Conservation (phyloP, 805 yeast species). For the Torulaspora delbrueckii region DNA sequence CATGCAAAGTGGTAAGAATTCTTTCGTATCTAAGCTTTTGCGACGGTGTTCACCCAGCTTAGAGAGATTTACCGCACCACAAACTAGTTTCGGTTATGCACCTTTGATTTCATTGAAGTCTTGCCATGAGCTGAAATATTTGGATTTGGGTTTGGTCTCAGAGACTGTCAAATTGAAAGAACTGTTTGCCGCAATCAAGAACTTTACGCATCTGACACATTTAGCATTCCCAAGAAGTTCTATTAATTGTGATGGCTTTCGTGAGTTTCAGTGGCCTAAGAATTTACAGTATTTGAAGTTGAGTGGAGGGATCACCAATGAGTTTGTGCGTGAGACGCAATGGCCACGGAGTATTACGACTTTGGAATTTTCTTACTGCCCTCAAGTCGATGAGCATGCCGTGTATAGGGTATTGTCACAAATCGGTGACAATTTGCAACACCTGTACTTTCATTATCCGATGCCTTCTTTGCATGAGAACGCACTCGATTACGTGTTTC, state of each 20-base stretch:
- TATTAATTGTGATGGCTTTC: slow-evolving; percentile 55
- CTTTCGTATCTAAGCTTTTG: slow-evolving; percentile 76
- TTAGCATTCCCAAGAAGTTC: slow-evolving; percentile 88
- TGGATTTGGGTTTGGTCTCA: slow-evolving; percentile 81
- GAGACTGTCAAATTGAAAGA: slow-evolving; percentile 84
- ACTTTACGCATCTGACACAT: slow-evolving; percentile 58
- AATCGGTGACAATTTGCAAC: slow-evolving; percentile 61
- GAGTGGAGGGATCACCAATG: slow-evolving; percentile 86
- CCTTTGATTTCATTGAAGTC: slow-evolving; percentile 77
- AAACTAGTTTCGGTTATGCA: slow-evolving; percentile 87
- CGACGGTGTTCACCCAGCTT: slow-evolving; percentile 68
- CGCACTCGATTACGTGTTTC: slow-evolving; percentile 68
- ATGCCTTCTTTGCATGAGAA: slow-evolving; percentile 72
- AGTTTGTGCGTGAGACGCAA: slow-evolving; percentile 60
- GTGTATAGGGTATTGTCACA: slow-evolving; percentile 55
- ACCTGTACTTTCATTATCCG: slow-evolving; percentile 73
- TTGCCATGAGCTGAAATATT: slow-evolving; percentile 56
- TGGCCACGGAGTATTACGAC: slow-evolving; percentile 70
- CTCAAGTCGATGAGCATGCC: slow-evolving; percentile 61
- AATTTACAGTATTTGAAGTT: slow-evolving; percentile 64
- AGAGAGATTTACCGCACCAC: slow-evolving; percentile 80
- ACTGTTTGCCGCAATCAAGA: slow-evolving; percentile 67
- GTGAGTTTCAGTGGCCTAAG: slow-evolving; percentile 65
- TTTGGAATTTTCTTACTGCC: slow-evolving; percentile 84
- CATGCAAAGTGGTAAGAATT: slow-evolving; percentile 87